phyloP scores from a whole-genome alignment of 2,329 filamentous ascomycete genomes.

The Aspergillus sergii region DNA sequence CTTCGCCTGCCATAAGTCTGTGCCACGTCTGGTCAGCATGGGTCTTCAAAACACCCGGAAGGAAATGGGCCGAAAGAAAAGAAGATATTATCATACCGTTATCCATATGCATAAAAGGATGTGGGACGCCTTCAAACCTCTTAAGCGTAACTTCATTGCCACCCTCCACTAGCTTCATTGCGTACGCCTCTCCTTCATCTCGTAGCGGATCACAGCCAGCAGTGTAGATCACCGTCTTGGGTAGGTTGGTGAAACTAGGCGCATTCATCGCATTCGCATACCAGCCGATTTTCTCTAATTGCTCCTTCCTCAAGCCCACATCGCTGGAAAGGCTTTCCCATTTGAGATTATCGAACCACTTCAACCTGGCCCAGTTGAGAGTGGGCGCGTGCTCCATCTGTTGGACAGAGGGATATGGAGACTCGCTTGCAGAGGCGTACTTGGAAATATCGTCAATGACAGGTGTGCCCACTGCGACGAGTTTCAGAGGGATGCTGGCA shows the following conservation, averaged over 20 bases:
- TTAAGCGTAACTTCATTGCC: slow-evolving; percentile 51
- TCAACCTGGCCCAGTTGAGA: slow-evolving; percentile 48
- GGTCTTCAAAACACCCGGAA: not conserved
- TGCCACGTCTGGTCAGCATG: not conserved
- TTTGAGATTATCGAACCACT: slow-evolving; percentile 44
- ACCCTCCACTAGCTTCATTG: slow-evolving; percentile 43
- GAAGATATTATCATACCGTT: slow-evolving; percentile 17
- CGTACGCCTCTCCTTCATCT: slow-evolving; percentile 55
- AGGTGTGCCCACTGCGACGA: slow-evolving; percentile 46
- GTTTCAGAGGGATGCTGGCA: slow-evolving; percentile 38
- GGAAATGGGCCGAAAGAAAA: not conserved
- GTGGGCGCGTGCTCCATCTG: slow-evolving; percentile 48
- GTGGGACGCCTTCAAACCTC: slow-evolving; percentile 52
- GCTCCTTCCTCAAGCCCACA: slow-evolving; percentile 14
- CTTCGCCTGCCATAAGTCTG: slow-evolving; percentile 31
- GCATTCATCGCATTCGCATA: slow-evolving; percentile 41
- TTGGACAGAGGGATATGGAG: slow-evolving; percentile 45
- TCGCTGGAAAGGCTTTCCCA: slow-evolving; percentile 31
- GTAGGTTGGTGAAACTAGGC: slow-evolving; percentile 35
- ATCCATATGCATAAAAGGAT: slow-evolving; percentile 56
- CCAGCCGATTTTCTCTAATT: slow-evolving; percentile 30
- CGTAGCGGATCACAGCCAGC: slow-evolving; percentile 50
- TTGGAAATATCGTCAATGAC: slow-evolving; percentile 45
- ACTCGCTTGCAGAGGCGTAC: slow-evolving; percentile 39
- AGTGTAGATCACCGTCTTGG: slow-evolving; percentile 47